These are phyloP conservation scores for Astrothelium macrocarpum DNA, from an alignment of 495 filamentous ascomycete genomes.

Conservation along the genomic window DNA sequence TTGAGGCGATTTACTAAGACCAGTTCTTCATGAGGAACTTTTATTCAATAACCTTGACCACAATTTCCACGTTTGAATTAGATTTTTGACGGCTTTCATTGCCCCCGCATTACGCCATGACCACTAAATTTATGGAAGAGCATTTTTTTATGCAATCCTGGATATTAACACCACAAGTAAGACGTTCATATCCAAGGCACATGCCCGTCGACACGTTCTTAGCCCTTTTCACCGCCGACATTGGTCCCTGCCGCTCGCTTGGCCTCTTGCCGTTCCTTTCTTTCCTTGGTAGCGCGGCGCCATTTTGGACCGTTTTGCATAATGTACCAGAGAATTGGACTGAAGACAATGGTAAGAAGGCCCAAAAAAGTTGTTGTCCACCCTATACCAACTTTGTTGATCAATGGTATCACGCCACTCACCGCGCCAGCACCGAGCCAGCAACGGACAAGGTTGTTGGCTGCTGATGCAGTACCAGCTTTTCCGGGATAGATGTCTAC, in stretches of 20 bases:
- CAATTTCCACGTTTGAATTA: too few relatives aligned
- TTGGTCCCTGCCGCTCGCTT: neutral
- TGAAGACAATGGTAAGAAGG: conserved; percentile 41
- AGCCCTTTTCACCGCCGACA: neutral
- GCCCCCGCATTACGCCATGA: too few relatives aligned
- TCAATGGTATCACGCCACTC: conserved; percentile 56
- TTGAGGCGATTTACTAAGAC: neutral
- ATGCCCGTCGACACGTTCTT: neutral
- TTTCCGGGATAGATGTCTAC: conserved; percentile 55
- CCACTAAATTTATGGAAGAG: too few relatives aligned
- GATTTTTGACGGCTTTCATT: too few relatives aligned
- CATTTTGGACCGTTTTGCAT: conserved; percentile 39
- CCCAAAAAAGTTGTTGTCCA: conserved; percentile 63
- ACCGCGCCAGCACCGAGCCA: conserved; percentile 57
- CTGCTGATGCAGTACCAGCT: conserved; percentile 58
- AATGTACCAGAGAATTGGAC: conserved; percentile 43
- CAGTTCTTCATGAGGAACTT: too few relatives aligned
- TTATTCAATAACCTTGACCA: too few relatives aligned
- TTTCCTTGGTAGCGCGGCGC: conserved; percentile 23
- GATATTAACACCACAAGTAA: too few relatives aligned
- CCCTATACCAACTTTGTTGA: conserved; percentile 52
- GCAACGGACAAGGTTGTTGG: conserved; percentile 61
- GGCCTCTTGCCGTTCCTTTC: neutral
- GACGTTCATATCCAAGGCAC: too few relatives aligned
- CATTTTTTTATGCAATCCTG: too few relatives aligned